Evolutionary conservation across 805 yeast genomes (phyloP).

Genomic region (Komagataella kurtzmanii): DNA sequence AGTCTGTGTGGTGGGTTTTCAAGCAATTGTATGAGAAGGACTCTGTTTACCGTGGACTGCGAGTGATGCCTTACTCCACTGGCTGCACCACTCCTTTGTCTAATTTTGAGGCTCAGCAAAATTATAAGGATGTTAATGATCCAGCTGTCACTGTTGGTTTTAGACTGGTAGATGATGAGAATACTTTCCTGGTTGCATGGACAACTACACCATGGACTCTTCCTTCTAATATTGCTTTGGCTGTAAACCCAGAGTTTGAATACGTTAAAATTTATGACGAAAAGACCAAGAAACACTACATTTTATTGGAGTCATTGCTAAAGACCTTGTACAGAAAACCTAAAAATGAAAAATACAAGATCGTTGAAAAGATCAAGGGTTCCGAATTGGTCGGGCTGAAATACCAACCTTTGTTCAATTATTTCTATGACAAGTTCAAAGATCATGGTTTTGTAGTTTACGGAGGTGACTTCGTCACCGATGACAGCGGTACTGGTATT

Average conservation of each 20-base stretch:
- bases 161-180: slow-evolving; percentile 66
- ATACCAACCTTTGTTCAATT: slow-evolving; percentile 77
- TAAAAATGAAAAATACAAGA: slow-evolving; percentile 70
- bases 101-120: slow-evolving; percentile 96
- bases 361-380: slow-evolving; percentile 75
- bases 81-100: slow-evolving; percentile 94
- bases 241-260: slow-evolving; percentile 84
- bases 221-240: slow-evolving; percentile 85
- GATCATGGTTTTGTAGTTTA: slow-evolving; percentile 77
- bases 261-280: slow-evolving; percentile 90
- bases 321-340: slow-evolving; percentile 90
- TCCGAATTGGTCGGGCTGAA: slow-evolving; percentile 63
- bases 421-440: slow-evolving; percentile 61
- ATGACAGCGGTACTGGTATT: slow-evolving; percentile 97
- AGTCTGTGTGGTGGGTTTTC: slow-evolving; percentile 99
- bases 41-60: slow-evolving; percentile 84
- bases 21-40: slow-evolving; percentile 74
- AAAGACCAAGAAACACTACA: slow-evolving; percentile 67
- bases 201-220: slow-evolving; percentile 99
- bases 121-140: slow-evolving; percentile 92
- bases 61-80: slow-evolving; percentile 98
- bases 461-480: slow-evolving; percentile 72
- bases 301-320: slow-evolving; percentile 72
- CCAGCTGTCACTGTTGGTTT: slow-evolving; percentile 94
- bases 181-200: slow-evolving; percentile 89